Evolutionary conservation across 306 rosid species (phyloP), one percentile per base, ranked within the genome.

Genomic region (Prunus fruticosa): DNA sequence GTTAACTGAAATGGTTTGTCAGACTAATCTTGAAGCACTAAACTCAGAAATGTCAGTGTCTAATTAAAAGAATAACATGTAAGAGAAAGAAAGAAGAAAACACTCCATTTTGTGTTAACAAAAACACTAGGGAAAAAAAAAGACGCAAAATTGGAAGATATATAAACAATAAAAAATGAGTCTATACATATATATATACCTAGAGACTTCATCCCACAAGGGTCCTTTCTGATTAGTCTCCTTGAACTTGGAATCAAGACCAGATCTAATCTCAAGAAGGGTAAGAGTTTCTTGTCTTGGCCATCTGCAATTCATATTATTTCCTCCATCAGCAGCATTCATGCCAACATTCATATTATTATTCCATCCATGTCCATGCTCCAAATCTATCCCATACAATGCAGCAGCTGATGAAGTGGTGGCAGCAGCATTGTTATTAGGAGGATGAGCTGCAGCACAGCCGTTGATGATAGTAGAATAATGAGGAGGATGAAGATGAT

Each of bases 251-350:
- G 92, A 84, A 91, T 89, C 91, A 73, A 91, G 95, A 47, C 87
- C 86, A 80, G 97, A 91, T 91, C 97, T 89, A 90, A 91, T 89
- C 86, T 91, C 97, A 1, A 91, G 87, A 76, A 91, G 97, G 3
- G 87, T 85, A 34, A 91, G 95, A 27, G 95, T 91, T 76, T 91
- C 97, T 65, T 91, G 97, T 69, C 95, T 85, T 0, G 97, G 97
- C 97, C 97, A 91, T 58, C 97, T 75, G 30, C 86, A 79, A 3
- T 56, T 72, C 2, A 10, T 58, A 63, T 30, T 63, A 63, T 34
- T 10, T 9, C 75, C 87, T 50, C 84, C 76, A 68, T 85, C 93
- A 77, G 77, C 82, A 12, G 81, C 91, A 12, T 14, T 18, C 3
- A 56, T 56, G 8, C 49, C 72, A 16, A 52, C 7, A 16, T 69